Conservation (phyloP, 164 flowering plant genomes). For the Aristolochia fimbriata region DNA sequence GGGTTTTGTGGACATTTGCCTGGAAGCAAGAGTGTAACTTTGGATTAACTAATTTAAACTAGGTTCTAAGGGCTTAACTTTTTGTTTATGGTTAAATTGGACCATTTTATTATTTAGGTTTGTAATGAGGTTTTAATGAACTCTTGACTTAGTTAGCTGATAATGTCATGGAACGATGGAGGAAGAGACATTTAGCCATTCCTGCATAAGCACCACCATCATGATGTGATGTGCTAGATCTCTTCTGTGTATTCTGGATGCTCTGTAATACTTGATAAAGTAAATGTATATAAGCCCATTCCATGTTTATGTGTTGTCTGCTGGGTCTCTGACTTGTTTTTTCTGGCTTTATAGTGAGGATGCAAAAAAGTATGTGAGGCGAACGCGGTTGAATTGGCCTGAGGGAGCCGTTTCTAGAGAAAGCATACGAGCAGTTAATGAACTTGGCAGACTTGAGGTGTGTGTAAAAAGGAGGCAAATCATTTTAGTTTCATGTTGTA, state of each 20-base stretch:
- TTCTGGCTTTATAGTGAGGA: conserved; percentile 30
- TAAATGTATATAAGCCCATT: background rate
- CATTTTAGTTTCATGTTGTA: background rate
- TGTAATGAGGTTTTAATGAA: too few species aligned
- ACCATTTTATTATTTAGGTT: too few species aligned
- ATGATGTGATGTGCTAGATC: background rate
- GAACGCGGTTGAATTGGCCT: conserved; percentile 71
- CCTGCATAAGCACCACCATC: background rate
- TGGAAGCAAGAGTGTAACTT: too few species aligned
- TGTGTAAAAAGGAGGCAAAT: background rate
- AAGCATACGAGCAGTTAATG: conserved; percentile 67
- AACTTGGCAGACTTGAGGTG: conserved; percentile 64
- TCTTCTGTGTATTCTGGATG: background rate
- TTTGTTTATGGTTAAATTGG: too few species aligned
- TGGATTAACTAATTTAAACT: too few species aligned
- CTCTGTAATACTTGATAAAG: background rate
- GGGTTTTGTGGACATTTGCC: too few species aligned
- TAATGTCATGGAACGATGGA: background rate
- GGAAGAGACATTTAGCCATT: background rate
- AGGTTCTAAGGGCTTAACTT: too few species aligned
- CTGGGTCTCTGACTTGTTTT: background rate
- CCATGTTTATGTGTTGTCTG: background rate
- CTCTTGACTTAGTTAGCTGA: background rate
- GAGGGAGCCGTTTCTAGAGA: conserved; percentile 84
- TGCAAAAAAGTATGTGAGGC: conserved; percentile 56